These are phyloP conservation scores for Penicillium crustosum DNA, from an alignment of 2,329 filamentous ascomycete species.

Conservation along the genomic window DNA sequence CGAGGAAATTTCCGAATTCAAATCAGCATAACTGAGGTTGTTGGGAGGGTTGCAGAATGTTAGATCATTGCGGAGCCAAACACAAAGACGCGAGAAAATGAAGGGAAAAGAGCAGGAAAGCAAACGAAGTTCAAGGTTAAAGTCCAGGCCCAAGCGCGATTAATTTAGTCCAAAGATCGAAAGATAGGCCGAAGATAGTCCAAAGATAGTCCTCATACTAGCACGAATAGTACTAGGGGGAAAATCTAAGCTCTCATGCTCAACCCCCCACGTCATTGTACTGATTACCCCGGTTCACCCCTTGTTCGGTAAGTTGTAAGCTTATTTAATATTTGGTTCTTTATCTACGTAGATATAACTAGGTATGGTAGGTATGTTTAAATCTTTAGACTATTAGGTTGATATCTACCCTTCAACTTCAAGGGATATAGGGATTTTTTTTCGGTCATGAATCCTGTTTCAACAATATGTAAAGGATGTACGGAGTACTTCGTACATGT, in stretches of 20 bases:
- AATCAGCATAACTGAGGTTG: constrained; percentile 12
- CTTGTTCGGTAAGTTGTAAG: neutral
- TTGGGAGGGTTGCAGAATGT: neutral
- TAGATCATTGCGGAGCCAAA: constrained; percentile 7
- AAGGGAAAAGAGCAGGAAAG: neutral
- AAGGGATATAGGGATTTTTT: neutral
- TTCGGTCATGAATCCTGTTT: neutral
- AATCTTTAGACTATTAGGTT: no score
- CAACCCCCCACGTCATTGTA: constrained; percentile 5
- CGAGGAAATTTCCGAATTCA: constrained; percentile 4
- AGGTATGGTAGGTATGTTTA: no score
- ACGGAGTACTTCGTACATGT: no score
- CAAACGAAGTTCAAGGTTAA: neutral
- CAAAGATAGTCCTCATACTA: neutral
- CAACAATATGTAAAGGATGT: neutral
- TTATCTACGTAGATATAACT: no score
- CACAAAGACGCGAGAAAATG: neutral
- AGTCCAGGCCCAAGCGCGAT: constrained; percentile 3
- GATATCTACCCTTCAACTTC: neutral
- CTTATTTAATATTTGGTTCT: neutral
- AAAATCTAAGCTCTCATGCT: neutral
- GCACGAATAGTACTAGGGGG: neutral
- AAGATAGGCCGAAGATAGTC: no score
- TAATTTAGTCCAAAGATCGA: neutral
- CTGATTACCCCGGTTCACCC: neutral